Base-by-base conservation (phyloP, 2,329 filamentous ascomycete genomes). In the Aplosporella prunicola region DNA sequence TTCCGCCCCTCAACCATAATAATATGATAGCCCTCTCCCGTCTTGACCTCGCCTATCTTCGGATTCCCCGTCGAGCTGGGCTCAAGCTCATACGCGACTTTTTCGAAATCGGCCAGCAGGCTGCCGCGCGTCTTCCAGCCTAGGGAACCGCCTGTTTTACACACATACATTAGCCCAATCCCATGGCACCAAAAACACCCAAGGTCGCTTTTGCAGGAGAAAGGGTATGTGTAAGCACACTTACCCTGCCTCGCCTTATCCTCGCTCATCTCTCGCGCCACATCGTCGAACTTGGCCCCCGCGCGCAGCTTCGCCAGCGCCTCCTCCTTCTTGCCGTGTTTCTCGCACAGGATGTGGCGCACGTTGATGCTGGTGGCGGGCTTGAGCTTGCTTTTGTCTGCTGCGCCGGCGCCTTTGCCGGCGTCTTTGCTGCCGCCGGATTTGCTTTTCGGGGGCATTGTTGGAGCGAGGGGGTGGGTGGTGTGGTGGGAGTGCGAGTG, bases 321-420 rank as follows among this genome's bases (percentile, higher is more conserved):
- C 53, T 85, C 78, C 52, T 86, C 81, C 53, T 85, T 87, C 58
- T 79, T 84, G n/a, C 67, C 62, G 53, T 85, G 77, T 53, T 88
- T 88, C 55, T 79, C 78, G 50, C 82, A 87, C 64, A 83, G 58
- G 42, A 86, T 84, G 57, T 87, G 82, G 26, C 82, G 73, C 35
- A 82, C 79, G 51, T 84, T 83, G 62, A 86, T 82, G 41, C 68
- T 69, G 50, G 79, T 76, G 1, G 77, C 78, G 16, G 75, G 63
- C 52, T 79, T 81, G 45, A 72, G 58, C 47, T 72, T 72, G 43
- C 46, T 31, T n/a, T n/a, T n/a, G n/a, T n/a, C n/a, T n/a, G n/a
- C n/a, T 5, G 35, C 63, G 49, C 44, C 56, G 43, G 65, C 65
- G 35, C 56, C 57, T 47, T 62, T 64, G 9, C 46, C 41, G 46